Conservation (phyloP, 192 early-diverging fungal genomes). For the Coemansia pectinata region DNA sequence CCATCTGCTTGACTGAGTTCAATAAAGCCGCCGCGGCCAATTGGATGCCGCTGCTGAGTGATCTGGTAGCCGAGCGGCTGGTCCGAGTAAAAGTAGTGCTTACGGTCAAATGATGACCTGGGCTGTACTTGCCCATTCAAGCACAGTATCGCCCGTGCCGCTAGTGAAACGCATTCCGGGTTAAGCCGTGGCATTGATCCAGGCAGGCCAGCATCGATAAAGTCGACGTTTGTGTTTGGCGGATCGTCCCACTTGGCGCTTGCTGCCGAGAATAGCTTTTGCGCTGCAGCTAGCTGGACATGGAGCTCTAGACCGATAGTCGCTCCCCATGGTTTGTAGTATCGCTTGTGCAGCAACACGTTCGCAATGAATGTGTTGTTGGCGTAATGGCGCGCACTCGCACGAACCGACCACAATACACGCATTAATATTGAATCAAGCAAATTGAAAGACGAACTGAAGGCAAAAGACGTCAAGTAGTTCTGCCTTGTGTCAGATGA, state of each 20-base stretch:
- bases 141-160: slow-evolving; percentile 71
- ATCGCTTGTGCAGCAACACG: neutral
- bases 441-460: neutral
- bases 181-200: slow-evolving; percentile 82
- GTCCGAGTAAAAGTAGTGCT: slow-evolving; percentile 97
- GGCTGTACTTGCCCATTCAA: slow-evolving; percentile 65
- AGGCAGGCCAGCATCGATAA: slow-evolving; percentile 84
- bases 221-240: slow-evolving; percentile 73
- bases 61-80: slow-evolving; percentile 94
- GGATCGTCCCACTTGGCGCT: slow-evolving; percentile 46
- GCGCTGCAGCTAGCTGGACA: slow-evolving; percentile 69
- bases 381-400: neutral
- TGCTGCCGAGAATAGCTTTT: slow-evolving; percentile 85
- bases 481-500: neutral
- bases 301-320: slow-evolving; percentile 93
- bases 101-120: slow-evolving; percentile 81
- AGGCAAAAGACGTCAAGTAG: neutral
- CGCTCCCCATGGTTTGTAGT: slow-evolving; percentile 56
- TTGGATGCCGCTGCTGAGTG: slow-evolving; percentile 83
- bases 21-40: slow-evolving; percentile 73
- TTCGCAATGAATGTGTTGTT: neutral
- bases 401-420: neutral
- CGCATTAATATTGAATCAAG: neutral
- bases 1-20: slow-evolving; percentile 63
- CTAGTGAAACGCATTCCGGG: slow-evolving; percentile 69